phyloP scores from a whole-genome alignment of 2,329 filamentous ascomycete genomes.

The Cercospora citrullina region DNA sequence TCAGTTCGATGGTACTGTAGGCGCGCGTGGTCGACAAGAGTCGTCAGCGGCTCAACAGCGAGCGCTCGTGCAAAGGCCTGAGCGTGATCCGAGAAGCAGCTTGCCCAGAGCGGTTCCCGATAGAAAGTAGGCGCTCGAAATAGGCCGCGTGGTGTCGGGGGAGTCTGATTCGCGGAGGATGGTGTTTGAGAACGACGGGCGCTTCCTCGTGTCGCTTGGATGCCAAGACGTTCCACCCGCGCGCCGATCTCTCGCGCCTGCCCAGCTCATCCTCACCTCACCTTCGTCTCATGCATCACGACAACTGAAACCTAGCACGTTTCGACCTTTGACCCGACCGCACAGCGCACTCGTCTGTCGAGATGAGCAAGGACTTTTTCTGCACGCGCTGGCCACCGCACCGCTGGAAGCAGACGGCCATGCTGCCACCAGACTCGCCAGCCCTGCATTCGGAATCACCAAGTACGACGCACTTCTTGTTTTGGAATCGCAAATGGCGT shows the following conservation, averaged over 20 bases:
- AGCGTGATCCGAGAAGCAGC: background rate
- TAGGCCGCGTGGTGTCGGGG: background rate
- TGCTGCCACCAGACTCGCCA: slow-evolving; percentile 8
- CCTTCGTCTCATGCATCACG: slow-evolving; percentile 10
- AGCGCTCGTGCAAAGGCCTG: background rate
- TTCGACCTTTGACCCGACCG: slow-evolving; percentile 14
- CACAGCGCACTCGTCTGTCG: slow-evolving; percentile 16
- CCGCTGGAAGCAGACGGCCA: slow-evolving; percentile 2
- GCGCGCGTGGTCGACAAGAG: background rate
- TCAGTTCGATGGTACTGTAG: background rate
- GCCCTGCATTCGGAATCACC: slow-evolving; percentile 12
- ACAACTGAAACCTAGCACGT: slow-evolving; percentile 21
- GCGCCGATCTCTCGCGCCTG: background rate
- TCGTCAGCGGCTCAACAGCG: background rate
- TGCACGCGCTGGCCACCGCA: slow-evolving; percentile 12
- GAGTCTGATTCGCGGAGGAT: slow-evolving; percentile 6
- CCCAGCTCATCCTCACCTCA: background rate
- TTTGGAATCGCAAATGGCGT: slow-evolving; percentile 20
- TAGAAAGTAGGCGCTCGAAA: slow-evolving; percentile 10
- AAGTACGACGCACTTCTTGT: slow-evolving; percentile 16
- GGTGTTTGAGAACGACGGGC: slow-evolving; percentile 2
- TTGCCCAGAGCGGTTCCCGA: background rate
- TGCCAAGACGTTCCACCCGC: background rate
- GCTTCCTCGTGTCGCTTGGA: background rate
- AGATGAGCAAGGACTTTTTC: slow-evolving; percentile 24